A percentile compares a stretch with the other conserved stretches of the same genome.
These are phyloP conservation scores for Alternaria ventricosa DNA, from an alignment of 2,329 filamentous ascomycete species.

Conservation along the genomic window DNA sequence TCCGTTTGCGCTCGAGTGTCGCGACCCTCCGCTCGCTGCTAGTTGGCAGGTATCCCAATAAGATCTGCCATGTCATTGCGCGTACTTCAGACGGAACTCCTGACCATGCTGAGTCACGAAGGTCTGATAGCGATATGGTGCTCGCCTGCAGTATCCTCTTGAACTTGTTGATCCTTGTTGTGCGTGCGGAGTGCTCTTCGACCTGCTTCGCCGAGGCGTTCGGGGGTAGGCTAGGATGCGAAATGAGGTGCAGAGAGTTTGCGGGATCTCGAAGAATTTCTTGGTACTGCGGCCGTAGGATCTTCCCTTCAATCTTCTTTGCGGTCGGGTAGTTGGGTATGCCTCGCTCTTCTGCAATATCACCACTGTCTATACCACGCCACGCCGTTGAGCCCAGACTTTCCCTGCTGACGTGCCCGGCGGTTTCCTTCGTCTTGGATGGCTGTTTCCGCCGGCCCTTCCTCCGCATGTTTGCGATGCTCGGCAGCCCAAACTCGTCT, in stretches of 20 bases:
- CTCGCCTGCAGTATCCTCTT: slow-evolving; percentile 94
- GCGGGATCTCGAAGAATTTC: slow-evolving; percentile 87
- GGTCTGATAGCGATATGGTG: slow-evolving; percentile 82
- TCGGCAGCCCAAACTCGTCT: slow-evolving; percentile 94
- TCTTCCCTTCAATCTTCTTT: slow-evolving; percentile 92
- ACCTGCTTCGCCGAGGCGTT: slow-evolving; percentile 82
- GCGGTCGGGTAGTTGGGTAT: slow-evolving; percentile 83
- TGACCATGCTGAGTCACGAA: slow-evolving; percentile 89
- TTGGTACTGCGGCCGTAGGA: slow-evolving; percentile 95
- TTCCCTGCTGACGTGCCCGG: slow-evolving; percentile 34
- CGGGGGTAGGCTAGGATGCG: slow-evolving; percentile 76
- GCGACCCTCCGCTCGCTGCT: slow-evolving; percentile 91
- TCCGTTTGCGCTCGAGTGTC: slow-evolving; percentile 90
- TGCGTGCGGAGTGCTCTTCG: slow-evolving; percentile 84
- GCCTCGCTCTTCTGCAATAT: slow-evolving; percentile 91
- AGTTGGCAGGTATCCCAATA: slow-evolving; percentile 95
- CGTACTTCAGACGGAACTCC: slow-evolving; percentile 94
- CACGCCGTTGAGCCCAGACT: slow-evolving; percentile 42
- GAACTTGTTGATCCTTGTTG: slow-evolving; percentile 97
- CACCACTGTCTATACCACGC: slow-evolving; percentile 80
- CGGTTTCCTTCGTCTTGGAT: slow-evolving; percentile 55
- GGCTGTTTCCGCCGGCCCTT: slow-evolving; percentile 61
- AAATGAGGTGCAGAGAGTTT: slow-evolving; percentile 93
- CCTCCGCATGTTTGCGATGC: slow-evolving; percentile 87
- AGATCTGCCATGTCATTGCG: slow-evolving; percentile 97